Evolutionary conservation across 2,329 filamentous ascomycete genomes (phyloP).

Genomic region (Mollisia scopiformis): DNA sequence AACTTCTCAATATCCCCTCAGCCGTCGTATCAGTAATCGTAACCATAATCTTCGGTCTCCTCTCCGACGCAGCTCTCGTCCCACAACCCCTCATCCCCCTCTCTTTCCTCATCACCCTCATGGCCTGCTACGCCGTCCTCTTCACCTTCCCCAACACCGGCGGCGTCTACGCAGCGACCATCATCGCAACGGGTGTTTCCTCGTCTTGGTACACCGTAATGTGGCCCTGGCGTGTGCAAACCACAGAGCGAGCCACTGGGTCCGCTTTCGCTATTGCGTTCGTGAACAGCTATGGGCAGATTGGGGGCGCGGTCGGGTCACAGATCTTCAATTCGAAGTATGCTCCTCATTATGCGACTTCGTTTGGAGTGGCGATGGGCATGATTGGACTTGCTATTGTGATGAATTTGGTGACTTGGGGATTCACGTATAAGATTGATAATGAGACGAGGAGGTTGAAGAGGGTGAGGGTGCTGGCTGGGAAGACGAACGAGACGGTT

Average conservation of each 20-base stretch:
- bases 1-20: conserved; percentile 53
- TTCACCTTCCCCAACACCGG: conserved; percentile 49
- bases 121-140: conserved; percentile 49
- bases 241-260: conserved; percentile 48
- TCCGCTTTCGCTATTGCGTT: conserved; percentile 54
- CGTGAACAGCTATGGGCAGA: conserved; percentile 53
- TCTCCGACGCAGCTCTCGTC: conserved; percentile 45
- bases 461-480: conserved; percentile 42
- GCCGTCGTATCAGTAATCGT: conserved; percentile 45
- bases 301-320: conserved; percentile 50
- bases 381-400: conserved; percentile 47
- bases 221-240: conserved; percentile 56
- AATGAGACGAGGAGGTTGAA: conserved; percentile 48
- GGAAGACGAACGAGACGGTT: conserved; percentile 44
- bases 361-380: conserved; percentile 41
- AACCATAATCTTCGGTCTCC: conserved; percentile 45
- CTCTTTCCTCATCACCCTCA: conserved; percentile 45
- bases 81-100: conserved; percentile 49
- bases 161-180: conserved; percentile 45
- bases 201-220: conserved; percentile 46
- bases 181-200: conserved; percentile 44
- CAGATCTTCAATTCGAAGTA: conserved; percentile 50
- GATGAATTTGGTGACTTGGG: conserved; percentile 47
- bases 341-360: conserved; percentile 46
- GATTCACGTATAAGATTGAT: conserved; percentile 47